Percentiles rank a stretch among this genome's conserved stretches.
phyloP scores from a whole-genome alignment of 805 yeast genomes.

The Suhomyces pyralidae region DNA sequence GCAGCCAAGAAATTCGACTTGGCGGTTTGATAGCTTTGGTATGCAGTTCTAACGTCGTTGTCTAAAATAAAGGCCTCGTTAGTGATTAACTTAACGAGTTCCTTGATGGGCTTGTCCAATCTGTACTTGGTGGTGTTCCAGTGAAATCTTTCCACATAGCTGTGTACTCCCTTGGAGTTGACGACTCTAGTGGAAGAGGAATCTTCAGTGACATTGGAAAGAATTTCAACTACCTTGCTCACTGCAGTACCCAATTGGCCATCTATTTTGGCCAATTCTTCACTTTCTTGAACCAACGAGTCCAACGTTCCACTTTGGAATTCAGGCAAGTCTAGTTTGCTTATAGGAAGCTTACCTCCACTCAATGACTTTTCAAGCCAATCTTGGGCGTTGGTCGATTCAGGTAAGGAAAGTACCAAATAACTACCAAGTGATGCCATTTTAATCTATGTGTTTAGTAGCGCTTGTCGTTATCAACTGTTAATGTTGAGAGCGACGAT shows the following conservation, averaged over 20 bases:
- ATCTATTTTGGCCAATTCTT: conserved; percentile 82
- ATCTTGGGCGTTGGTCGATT: conserved; percentile 42
- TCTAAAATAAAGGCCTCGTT: conserved; percentile 82
- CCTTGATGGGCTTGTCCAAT: conserved; percentile 76
- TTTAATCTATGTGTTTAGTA: neutral
- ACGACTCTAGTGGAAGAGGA: conserved; percentile 28
- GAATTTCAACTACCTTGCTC: conserved; percentile 72
- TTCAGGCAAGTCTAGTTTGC: conserved; percentile 64
- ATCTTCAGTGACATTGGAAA: conserved; percentile 40
- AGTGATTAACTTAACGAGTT: conserved; percentile 65
- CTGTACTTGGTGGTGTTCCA: conserved; percentile 91
- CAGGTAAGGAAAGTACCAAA: conserved; percentile 59
- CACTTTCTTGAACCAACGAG: conserved; percentile 84
- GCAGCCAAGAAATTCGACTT: conserved; percentile 81
- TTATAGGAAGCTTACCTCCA: conserved; percentile 57
- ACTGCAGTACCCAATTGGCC: conserved; percentile 69
- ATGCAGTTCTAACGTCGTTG: conserved; percentile 76
- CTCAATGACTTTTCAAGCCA: conserved; percentile 58
- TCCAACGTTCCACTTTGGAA: conserved; percentile 96
- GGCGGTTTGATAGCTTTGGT: conserved; percentile 73
- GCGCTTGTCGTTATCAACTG: neutral
- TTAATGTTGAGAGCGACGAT: neutral
- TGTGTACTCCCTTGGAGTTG: conserved; percentile 49
- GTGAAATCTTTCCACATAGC: conserved; percentile 68
- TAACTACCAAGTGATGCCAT: conserved; percentile 25